These are phyloP conservation scores for Camellia oleifera DNA, from an alignment of 179 eudicot genomes.

Conservation along the genomic window DNA sequence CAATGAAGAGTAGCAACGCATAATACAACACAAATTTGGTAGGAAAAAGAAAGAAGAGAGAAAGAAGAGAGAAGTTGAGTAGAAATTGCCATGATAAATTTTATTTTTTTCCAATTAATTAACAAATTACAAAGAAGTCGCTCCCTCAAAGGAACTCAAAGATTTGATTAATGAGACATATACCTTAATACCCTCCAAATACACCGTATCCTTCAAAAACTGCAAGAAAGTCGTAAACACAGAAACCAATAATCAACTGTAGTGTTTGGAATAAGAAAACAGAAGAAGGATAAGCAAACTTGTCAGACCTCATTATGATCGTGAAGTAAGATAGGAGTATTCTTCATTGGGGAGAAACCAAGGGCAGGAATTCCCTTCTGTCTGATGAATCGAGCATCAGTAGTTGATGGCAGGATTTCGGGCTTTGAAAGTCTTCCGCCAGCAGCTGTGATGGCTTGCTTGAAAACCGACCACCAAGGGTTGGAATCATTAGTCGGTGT, in stretches of 20 bases:
- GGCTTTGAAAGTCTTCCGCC: conserved; percentile 86
- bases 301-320: conserved; percentile 74
- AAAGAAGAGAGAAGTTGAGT: neutral
- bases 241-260: neutral
- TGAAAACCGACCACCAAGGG: conserved; percentile 86
- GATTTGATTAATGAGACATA: conserved; percentile 66
- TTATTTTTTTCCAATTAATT: neutral
- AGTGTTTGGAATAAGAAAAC: neutral
- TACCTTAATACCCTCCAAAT: conserved; percentile 58
- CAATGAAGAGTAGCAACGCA: neutral
- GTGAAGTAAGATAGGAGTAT: conserved; percentile 79
- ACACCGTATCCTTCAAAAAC: conserved; percentile 65
- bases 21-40: neutral
- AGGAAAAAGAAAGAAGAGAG: neutral
- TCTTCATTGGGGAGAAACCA: conserved; percentile 91
- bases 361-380: conserved; percentile 67
- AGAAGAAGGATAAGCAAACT: neutral
- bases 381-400: conserved; percentile 74
- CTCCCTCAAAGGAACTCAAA: conserved; percentile 64
- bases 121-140: conserved; percentile 11
- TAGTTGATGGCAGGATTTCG: conserved; percentile 79
- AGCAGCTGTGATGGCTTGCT: conserved; percentile 57
- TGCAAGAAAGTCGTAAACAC: conserved; percentile 24
- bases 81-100: too few species aligned
- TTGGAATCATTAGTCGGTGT: conserved; percentile 68